These are phyloP conservation scores for Stemphylium lycopersici DNA, from an alignment of 2,329 filamentous ascomycete species.

Conservation along the genomic window DNA sequence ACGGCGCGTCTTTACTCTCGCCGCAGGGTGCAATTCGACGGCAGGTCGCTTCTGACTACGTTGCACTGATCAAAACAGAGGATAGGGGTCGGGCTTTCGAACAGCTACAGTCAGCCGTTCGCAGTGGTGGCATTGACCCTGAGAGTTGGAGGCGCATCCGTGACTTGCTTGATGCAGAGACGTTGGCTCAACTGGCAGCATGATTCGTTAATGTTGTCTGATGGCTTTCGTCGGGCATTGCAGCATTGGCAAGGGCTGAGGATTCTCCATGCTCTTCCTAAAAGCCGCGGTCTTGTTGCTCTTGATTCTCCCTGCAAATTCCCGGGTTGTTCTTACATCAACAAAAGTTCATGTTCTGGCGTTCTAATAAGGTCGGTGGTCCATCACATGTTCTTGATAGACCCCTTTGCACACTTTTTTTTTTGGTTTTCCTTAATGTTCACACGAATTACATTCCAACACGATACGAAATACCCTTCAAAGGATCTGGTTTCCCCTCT, in stretches of 20 bases:
- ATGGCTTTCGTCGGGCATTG: not conserved
- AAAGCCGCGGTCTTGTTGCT: slow-evolving; percentile 26
- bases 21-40: slow-evolving; percentile 57
- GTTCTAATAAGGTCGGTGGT: slow-evolving; percentile 37
- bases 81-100: slow-evolving; percentile 54
- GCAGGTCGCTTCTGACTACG: slow-evolving; percentile 61
- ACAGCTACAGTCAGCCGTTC: slow-evolving; percentile 60
- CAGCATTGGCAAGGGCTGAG: not conserved
- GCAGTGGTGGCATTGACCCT: slow-evolving; percentile 60
- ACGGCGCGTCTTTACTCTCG: slow-evolving; percentile 63
- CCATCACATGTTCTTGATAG: slow-evolving; percentile 28
- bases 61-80: slow-evolving; percentile 61
- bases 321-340: slow-evolving; percentile 30
- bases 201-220: slow-evolving; percentile 12
- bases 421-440: slow-evolving; percentile 31
- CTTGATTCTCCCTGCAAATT: slow-evolving; percentile 20
- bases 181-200: slow-evolving; percentile 59
- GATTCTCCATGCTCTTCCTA: not conserved
- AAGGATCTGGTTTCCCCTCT: slow-evolving; percentile 21
- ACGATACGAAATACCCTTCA: slow-evolving; percentile 34
- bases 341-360: slow-evolving; percentile 42
- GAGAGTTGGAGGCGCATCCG: slow-evolving; percentile 64
- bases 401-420: slow-evolving; percentile 27
- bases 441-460: slow-evolving; percentile 27
- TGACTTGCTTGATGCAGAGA: slow-evolving; percentile 57